Evolutionary conservation across 1,139 yeast species (phyloP).

Genomic region (Sugiyamaella neomexicana): DNA sequence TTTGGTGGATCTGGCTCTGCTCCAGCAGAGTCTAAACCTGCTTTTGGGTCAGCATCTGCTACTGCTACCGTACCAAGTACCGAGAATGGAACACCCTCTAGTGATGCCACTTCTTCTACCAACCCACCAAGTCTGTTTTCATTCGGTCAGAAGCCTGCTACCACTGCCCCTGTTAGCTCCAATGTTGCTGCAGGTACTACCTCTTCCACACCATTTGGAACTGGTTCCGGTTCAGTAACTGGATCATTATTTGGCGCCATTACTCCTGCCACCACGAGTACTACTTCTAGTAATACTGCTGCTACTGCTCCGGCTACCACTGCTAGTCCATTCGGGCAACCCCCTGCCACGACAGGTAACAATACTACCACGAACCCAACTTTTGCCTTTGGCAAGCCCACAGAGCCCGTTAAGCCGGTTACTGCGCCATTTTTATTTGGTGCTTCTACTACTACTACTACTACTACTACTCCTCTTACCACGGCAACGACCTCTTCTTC

Average conservation of each 20-base stretch:
- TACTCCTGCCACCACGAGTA: too few relatives aligned
- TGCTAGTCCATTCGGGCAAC: background rate
- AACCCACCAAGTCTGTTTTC: background rate
- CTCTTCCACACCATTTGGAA: background rate
- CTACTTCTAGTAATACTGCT: too few relatives aligned
- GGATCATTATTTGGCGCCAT: too few relatives aligned
- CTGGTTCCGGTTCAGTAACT: too few relatives aligned
- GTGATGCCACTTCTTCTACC: background rate
- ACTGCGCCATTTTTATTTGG: background rate
- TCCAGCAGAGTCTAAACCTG: background rate
- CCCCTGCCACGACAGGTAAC: background rate
- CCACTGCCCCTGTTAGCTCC: background rate
- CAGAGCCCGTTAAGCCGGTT: background rate
- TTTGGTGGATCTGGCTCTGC: slow-evolving; percentile 6
- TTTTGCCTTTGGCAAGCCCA: slow-evolving; percentile 13
- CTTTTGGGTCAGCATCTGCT: background rate
- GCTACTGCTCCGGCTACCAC: background rate
- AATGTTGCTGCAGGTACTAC: background rate
- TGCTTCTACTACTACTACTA: background rate
- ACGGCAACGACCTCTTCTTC: background rate
- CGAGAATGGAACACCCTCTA: background rate
- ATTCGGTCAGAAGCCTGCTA: background rate
- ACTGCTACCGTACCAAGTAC: too few relatives aligned
- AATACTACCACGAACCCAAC: background rate
- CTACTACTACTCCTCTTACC: background rate